Evolutionary conservation across 139 green algal species (phyloP).

Genomic region (Chlamydomonas sp.): DNA sequence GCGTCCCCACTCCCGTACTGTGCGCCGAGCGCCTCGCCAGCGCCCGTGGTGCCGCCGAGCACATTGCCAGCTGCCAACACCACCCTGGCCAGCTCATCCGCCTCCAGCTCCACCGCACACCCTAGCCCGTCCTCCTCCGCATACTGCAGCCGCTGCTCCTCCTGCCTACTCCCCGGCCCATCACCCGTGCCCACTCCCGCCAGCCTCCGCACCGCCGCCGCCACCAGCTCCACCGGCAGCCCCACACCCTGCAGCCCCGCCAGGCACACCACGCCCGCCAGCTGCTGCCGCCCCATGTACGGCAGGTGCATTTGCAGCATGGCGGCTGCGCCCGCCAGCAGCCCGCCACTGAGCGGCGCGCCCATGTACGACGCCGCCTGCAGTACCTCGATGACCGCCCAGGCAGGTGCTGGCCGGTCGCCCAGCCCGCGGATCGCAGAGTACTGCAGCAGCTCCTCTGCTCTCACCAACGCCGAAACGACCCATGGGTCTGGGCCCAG

Average conservation of each 20-base stretch:
- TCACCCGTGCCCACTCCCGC: background rate
- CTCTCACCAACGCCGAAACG: constrained; percentile 1
- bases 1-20: background rate
- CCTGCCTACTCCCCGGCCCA: background rate
- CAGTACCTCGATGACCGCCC: constrained; percentile 19
- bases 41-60: background rate
- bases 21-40: background rate
- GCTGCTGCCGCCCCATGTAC: background rate
- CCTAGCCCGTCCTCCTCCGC: background rate
- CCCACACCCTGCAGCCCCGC: background rate
- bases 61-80: background rate
- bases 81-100: constrained; percentile 17
- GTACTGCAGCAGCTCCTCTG: background rate
- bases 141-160: too few relatives aligned
- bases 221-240: constrained; percentile 5
- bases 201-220: constrained; percentile 15
- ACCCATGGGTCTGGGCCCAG: constrained; percentile 13
- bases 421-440: background rate
- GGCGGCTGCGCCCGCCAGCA: background rate
- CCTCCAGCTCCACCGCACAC: background rate
- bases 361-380: constrained; percentile 13
- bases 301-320: background rate
- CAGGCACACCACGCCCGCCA: constrained; percentile 13
- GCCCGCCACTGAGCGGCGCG: background rate
- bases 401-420: constrained; percentile 14